Percentiles rank a stretch among this genome's conserved stretches.
These are phyloP conservation scores for Leishmania tarentolae DNA, from an alignment of 208 protist species.

Conservation along the genomic window DNA sequence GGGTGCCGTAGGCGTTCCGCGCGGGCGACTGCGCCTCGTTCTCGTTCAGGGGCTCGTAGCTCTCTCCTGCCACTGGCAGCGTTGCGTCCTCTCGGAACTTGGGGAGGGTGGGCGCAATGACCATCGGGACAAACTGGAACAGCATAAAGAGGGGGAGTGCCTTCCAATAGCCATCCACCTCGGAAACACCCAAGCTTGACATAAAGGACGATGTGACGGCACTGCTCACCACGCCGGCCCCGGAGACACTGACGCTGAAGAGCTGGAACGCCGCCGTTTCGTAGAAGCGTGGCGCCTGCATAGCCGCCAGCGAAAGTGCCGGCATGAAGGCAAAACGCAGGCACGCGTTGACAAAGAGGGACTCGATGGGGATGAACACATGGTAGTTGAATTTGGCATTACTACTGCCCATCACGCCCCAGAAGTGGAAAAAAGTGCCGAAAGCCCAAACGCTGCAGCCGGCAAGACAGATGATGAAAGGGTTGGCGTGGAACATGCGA, in stretches of 20 bases:
- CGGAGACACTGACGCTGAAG: constrained; percentile 29
- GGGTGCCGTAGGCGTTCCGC: background rate
- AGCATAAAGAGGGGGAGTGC: constrained; percentile 26
- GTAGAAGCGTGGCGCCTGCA: constrained; percentile 36
- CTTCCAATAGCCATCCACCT: constrained; percentile 32
- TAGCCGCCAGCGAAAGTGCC: constrained; percentile 34
- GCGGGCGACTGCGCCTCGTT: background rate
- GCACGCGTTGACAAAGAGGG: constrained; percentile 20
- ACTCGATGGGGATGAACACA: constrained; percentile 41
- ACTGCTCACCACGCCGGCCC: constrained; percentile 22
- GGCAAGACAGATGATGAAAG: constrained; percentile 36
- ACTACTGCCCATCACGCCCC: constrained; percentile 27
- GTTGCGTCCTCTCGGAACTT: constrained; percentile 32
- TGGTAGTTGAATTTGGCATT: constrained; percentile 29
- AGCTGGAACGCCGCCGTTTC: constrained; percentile 39
- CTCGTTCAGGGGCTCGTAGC: constrained; percentile 7
- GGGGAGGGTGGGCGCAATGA: constrained; percentile 22
- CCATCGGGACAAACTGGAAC: constrained; percentile 31
- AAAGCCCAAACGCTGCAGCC: constrained; percentile 34
- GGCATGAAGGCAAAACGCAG: constrained; percentile 52
- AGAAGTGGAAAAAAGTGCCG: constrained; percentile 33
- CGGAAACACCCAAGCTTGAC: constrained; percentile 17
- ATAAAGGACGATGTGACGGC: constrained; percentile 18
- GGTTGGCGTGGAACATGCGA: constrained; percentile 16
- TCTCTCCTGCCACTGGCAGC: constrained; percentile 2